phyloP scores from a whole-genome alignment of 2,329 filamentous ascomycete species.

The Colletotrichum cordylinicola region DNA sequence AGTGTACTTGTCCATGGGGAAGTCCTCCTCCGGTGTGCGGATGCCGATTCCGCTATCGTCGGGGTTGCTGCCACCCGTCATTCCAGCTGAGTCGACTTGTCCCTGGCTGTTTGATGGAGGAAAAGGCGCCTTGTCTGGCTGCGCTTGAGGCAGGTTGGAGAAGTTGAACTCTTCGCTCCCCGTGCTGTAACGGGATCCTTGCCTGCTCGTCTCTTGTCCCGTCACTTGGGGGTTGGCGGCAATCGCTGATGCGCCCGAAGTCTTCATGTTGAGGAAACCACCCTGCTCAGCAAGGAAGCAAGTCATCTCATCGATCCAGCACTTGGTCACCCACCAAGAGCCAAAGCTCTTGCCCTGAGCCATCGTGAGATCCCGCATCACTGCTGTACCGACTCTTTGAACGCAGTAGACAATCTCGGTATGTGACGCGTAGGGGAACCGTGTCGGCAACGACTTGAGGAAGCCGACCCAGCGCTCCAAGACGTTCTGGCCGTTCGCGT shows the following conservation, averaged over 20 bases:
- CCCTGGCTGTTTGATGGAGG: constrained; percentile 47
- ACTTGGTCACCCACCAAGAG: constrained; percentile 95
- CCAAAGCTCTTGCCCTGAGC: constrained; percentile 81
- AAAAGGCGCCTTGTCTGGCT: constrained; percentile 57
- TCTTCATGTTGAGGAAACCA: constrained; percentile 76
- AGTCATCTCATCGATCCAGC: constrained; percentile 94
- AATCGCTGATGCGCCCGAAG: constrained; percentile 36
- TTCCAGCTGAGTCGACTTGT: constrained; percentile 47
- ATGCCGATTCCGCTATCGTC: constrained; percentile 82
- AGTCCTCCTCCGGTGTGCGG: constrained; percentile 70
- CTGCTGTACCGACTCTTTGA: constrained; percentile 75
- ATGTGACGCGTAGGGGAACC: constrained; percentile 77
- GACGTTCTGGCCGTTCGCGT: constrained; percentile 64
- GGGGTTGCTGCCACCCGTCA: constrained; percentile 43
- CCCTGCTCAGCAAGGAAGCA: constrained; percentile 89
- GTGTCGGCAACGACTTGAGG: constrained; percentile 68
- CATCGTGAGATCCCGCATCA: constrained; percentile 82
- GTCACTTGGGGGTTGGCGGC: constrained; percentile 37
- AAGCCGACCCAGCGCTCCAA: constrained; percentile 82
- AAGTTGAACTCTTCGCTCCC: constrained; percentile 52
- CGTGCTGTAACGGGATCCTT: constrained; percentile 47
- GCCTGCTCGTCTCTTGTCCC: constrained; percentile 40
- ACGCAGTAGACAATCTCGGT: constrained; percentile 79
- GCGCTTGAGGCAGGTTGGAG: constrained; percentile 50
- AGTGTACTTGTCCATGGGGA: constrained; percentile 64